These are phyloP conservation scores for Xylaria multiplex DNA, from an alignment of 2,329 filamentous ascomycete genomes.

Conservation along the genomic window DNA sequence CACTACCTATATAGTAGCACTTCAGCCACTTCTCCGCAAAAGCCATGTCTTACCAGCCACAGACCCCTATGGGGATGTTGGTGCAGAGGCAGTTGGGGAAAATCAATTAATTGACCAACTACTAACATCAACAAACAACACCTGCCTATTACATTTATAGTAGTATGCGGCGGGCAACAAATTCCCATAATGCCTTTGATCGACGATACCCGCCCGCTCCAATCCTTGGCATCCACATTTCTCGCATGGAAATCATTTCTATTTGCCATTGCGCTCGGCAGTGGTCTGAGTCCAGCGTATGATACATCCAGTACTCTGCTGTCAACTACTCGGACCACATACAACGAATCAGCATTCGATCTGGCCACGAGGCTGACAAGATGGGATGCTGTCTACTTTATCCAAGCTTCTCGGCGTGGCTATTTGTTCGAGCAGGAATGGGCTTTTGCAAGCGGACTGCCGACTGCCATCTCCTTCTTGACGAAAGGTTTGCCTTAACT, in stretches of 20 bases:
- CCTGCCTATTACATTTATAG: neutral
- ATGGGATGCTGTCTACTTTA: constrained; percentile 86
- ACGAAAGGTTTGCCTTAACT: constrained; percentile 46
- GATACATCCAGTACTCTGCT: constrained; percentile 78
- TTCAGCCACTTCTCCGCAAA: constrained; percentile 2
- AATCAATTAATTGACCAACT: neutral
- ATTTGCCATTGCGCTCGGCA: constrained; percentile 66
- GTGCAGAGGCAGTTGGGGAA: neutral
- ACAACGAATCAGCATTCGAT: constrained; percentile 47
- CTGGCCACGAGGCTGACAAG: constrained; percentile 70
- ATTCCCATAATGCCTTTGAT: constrained; percentile 40
- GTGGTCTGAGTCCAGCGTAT: constrained; percentile 69
- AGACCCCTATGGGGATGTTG: neutral
- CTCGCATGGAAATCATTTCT: constrained; percentile 73
- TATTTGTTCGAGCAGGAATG: constrained; percentile 84
- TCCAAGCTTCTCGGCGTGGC: constrained; percentile 69
- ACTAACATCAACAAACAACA: neutral
- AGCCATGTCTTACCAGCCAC: constrained; percentile 11
- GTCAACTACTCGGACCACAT: constrained; percentile 54
- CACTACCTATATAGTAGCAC: too few relatives aligned
- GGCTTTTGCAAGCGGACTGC: constrained; percentile 73
- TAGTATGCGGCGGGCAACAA: neutral
- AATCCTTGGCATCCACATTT: constrained; percentile 58
- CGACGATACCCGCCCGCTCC: constrained; percentile 33
- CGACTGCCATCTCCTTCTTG: constrained; percentile 54